Base-by-base conservation (phyloP, 192 early-diverging fungal genomes). In the Coemansia sp. region DNA sequence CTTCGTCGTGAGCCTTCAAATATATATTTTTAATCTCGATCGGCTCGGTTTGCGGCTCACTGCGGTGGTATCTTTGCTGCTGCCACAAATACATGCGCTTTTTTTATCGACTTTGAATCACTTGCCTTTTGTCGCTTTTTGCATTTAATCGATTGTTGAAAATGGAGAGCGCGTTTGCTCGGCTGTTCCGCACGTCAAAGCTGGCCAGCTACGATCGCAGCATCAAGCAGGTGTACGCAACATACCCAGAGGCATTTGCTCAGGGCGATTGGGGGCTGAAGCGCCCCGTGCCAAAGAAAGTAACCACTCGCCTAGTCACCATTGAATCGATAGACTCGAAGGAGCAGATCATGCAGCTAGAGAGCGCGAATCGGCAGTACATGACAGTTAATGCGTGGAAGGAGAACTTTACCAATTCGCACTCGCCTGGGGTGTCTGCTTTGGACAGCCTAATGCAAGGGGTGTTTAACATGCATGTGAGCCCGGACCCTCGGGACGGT, bases 211-310 rank as follows among this genome's bases (percentile, higher is more conserved):
- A 77, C 62, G 89, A 92, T 67, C 78, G 84, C 45, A 73, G 70
- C 50, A 79, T 92, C 59, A 70, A 85, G 42, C 91, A 92, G 75
- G 86, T 92, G 62, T 92, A 92, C 67, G 86, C 86, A 16, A 87
- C 89, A 31, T 79, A 84, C 24, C 65, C 73, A n/a, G 84, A 84
- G 60, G 69, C 73, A 33, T 74, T 70, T 39, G 26, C 33, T 51
- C 60, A 46, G 4, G 89, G 88, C 16, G 87, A 91, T 64, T 92
- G 90, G 90, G 91, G 91, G 14, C 63, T 92, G 67, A 92, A 92
- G 78, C 89, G 90, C 24, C 76, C 82, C 46, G 71, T 92, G 58
- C 90, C 91, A 33, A 83, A 77, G n/a, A 84, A 86, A 23, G 72
- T 90, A 57, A 69, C 77, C 18, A 89, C 90, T 13, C 76, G 77